Conservation (phyloP, 768 basidiomycete species). For the Paxillus rubicundulus region DNA sequence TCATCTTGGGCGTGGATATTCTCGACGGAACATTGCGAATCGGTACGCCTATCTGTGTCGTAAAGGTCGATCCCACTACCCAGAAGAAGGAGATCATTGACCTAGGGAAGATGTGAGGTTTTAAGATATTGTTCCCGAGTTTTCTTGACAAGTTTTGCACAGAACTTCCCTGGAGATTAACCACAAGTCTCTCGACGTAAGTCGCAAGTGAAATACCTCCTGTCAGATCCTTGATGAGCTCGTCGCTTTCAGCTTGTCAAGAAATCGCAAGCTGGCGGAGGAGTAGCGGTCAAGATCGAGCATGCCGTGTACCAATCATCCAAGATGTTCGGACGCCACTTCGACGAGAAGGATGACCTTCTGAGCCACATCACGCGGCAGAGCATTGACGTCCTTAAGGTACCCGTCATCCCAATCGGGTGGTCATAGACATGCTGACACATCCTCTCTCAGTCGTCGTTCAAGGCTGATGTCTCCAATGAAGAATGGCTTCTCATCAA, state of each 20-base stretch:
- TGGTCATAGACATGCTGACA: conserved; percentile 7
- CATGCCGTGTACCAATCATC: conserved; percentile 94
- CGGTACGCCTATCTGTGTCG: conserved; percentile 94
- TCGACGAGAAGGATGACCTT: conserved; percentile 93
- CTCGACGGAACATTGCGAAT: conserved; percentile 87
- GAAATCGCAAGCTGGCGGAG: conserved; percentile 90
- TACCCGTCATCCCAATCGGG: conserved; percentile 26
- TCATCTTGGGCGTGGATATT: conserved; percentile 95
- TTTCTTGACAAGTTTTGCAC: conserved; percentile 2
- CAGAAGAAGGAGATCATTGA: conserved; percentile 89
- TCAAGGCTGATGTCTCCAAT: conserved; percentile 83
- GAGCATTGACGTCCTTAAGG: conserved; percentile 96
- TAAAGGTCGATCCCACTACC: conserved; percentile 84
- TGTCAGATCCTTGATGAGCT: background rate
- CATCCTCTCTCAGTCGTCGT: conserved; percentile 54
- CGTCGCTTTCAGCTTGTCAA: conserved; percentile 66
- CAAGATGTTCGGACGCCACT: conserved; percentile 95
- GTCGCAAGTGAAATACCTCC: conserved; percentile 14
- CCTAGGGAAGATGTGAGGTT: conserved; percentile 87
- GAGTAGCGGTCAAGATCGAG: conserved; percentile 98
- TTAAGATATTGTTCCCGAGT: background rate
- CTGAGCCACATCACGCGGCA: conserved; percentile 87
- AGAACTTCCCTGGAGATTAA: conserved; percentile 98
- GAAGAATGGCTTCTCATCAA: conserved; percentile 95
- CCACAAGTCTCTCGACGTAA: conserved; percentile 82